Conservation (phyloP, 2,329 filamentous ascomycete genomes). For the Exophiala sideris region DNA sequence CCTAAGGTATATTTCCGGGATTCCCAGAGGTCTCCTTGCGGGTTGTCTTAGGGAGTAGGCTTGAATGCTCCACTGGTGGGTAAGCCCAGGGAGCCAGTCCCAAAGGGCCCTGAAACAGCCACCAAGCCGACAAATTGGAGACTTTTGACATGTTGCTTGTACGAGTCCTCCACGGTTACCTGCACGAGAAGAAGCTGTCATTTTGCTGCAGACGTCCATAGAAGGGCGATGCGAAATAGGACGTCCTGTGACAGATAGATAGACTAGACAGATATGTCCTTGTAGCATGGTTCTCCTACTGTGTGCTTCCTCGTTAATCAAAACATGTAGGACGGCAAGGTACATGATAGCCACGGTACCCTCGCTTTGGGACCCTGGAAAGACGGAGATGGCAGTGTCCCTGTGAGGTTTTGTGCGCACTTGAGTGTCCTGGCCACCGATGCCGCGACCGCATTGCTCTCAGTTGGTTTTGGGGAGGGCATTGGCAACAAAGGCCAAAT, state of each 20-base stretch:
- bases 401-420: background rate
- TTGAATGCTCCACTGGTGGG: constrained; percentile 3
- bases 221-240: constrained; percentile 14
- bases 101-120: constrained; percentile 22
- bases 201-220: constrained; percentile 19
- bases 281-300: background rate
- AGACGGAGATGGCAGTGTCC: background rate
- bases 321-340: constrained; percentile 12
- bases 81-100: background rate
- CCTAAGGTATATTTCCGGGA: constrained; percentile 19
- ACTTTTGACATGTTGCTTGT: constrained; percentile 18
- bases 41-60: background rate
- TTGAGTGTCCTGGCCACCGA: too few relatives aligned
- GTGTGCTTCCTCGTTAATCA: constrained; percentile 5
- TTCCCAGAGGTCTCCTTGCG: background rate
- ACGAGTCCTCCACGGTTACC: constrained; percentile 19
- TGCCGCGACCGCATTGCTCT: background rate
- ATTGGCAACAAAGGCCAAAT: too few relatives aligned
- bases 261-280: constrained; percentile 4
- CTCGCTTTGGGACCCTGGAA: constrained; percentile 12
- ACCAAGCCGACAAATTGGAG: constrained; percentile 5
- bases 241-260: constrained; percentile 9
- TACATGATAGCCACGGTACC: constrained; percentile 13
- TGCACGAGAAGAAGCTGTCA: constrained; percentile 20
- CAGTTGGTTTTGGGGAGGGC: too few relatives aligned